phyloP scores from a whole-genome alignment of 2,329 filamentous ascomycete species.

The Seiridium unicorne region DNA sequence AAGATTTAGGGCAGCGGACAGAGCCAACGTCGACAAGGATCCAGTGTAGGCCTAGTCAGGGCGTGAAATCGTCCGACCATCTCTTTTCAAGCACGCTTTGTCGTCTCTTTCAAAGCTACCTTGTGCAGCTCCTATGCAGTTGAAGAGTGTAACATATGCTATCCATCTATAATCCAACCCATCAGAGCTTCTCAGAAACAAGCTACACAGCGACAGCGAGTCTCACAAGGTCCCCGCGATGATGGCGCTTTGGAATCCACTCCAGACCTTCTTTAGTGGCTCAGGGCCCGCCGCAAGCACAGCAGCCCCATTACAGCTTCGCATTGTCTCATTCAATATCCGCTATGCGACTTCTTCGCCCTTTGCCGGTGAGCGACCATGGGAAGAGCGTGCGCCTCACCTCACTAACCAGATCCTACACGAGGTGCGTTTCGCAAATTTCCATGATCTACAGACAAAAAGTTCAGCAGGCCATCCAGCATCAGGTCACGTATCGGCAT shows the following conservation, averaged over 20 bases:
- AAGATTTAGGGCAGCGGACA: no score
- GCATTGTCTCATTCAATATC: conserved; percentile 67
- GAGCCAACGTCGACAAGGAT: no score
- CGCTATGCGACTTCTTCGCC: conserved; percentile 58
- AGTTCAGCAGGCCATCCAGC: conserved; percentile 49
- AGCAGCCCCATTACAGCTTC: conserved; percentile 31
- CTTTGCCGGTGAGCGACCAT: conserved; percentile 55
- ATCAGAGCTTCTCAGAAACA: no score
- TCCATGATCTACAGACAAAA: conserved; percentile 16
- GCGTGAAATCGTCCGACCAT: no score
- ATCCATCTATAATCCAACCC: no score
- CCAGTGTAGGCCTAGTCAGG: no score
- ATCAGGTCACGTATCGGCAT: conserved; percentile 31
- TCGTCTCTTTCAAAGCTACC: no score
- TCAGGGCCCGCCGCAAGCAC: background rate
- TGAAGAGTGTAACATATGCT: no score
- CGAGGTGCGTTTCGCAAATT: conserved; percentile 19
- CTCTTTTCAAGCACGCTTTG: no score
- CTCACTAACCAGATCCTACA: conserved; percentile 50
- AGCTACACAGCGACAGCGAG: no score
- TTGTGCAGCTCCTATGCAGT: no score
- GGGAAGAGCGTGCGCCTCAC: conserved; percentile 53
- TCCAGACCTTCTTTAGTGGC: background rate
- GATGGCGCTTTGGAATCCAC: background rate
- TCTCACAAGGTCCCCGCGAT: no score